Evolutionary conservation across 208 protist species (phyloP).

Genomic region (Trypanosoma brucei): DNA sequence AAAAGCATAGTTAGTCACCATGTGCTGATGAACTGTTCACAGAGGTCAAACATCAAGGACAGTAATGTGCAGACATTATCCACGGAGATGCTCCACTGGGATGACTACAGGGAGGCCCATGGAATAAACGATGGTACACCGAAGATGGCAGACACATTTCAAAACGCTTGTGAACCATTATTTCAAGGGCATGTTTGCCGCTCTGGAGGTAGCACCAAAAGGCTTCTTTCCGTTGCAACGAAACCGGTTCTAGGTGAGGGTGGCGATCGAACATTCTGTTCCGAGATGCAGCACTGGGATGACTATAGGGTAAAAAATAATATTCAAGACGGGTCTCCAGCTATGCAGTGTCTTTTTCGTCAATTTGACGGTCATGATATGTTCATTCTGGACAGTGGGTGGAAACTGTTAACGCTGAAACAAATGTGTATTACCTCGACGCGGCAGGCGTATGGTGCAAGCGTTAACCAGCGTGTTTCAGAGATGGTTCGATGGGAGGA

Average conservation of each 20-base stretch:
- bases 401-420: constrained; percentile 1
- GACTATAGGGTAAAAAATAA: constrained; percentile 23
- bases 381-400: constrained; percentile 1
- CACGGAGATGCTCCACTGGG: constrained; percentile 80
- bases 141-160: constrained; percentile 42
- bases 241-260: constrained; percentile 7
- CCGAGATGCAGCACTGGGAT: constrained; percentile 48
- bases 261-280: constrained; percentile 16
- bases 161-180: neutral
- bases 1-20: neutral
- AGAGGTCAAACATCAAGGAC: neutral
- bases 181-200: constrained; percentile 8
- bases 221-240: constrained; percentile 10
- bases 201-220: neutral
- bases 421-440: constrained; percentile 13
- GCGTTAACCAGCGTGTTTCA: constrained; percentile 32
- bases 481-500: constrained; percentile 85
- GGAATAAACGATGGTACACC: constrained; percentile 47
- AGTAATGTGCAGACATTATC: constrained; percentile 25
- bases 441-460: constrained; percentile 8
- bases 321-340: constrained; percentile 34
- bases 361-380: constrained; percentile 14
- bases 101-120: constrained; percentile 40
- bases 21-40: constrained; percentile 5
- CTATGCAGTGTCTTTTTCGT: constrained; percentile 44